These are phyloP conservation scores for Fusarium duplospermum DNA, from an alignment of 2,329 filamentous ascomycete species.

Conservation along the genomic window DNA sequence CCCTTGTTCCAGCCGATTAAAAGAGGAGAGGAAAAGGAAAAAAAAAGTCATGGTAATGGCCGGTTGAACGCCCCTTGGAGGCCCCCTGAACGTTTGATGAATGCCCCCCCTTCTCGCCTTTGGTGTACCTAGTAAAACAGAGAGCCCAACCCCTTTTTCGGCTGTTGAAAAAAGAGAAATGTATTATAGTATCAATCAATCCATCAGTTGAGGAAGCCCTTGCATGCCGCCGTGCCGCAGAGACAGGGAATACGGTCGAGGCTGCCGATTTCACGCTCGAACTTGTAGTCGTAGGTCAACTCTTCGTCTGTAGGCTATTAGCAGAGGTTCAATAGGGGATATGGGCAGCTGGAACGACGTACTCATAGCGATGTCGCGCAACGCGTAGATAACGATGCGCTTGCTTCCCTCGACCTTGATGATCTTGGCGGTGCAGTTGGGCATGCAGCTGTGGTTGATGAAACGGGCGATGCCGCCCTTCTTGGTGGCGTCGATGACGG, in stretches of 20 bases:
- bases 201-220: constrained; percentile 93
- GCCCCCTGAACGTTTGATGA: constrained; percentile 19
- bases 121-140: constrained; percentile 27
- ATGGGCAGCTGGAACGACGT: constrained; percentile 62
- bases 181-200: constrained; percentile 44
- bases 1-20: constrained; percentile 8
- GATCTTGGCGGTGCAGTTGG: constrained; percentile 99
- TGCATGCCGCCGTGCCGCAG: constrained; percentile 94
- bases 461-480: constrained; percentile 98
- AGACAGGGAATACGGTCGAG: constrained; percentile 97
- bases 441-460: constrained; percentile 98
- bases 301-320: constrained; percentile 80
- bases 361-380: constrained; percentile 96
- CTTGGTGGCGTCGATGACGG: constrained; percentile 97
- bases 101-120: constrained; percentile 13
- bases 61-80: constrained; percentile 43
- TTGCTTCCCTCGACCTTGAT: constrained; percentile 99
- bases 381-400: constrained; percentile 97
- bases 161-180: constrained; percentile 23
- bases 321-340: neutral
- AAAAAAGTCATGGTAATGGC: constrained; percentile 27
- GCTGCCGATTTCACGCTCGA: constrained; percentile 95
- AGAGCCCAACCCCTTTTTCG: constrained; percentile 17
- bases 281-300: constrained; percentile 99
- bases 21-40: constrained; percentile 18